Conservation (phyloP, 371 early-diverging fungal genomes). For the Mortierella sp. region DNA sequence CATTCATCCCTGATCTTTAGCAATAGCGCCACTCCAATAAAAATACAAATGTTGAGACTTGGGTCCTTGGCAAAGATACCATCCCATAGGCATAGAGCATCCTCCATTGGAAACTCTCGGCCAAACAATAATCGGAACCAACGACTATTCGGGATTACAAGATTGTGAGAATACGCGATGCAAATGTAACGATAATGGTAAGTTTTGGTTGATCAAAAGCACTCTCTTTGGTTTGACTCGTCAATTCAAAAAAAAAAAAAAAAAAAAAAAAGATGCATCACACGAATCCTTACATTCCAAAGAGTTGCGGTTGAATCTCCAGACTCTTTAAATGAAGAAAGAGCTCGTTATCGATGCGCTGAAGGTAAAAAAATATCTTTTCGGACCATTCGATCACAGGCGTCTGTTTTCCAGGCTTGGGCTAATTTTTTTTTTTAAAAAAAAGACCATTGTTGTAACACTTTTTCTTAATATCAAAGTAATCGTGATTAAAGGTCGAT, state of each 20-base stretch:
- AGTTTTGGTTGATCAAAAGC: too few relatives aligned
- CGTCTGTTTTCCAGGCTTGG: slow-evolving; percentile 78
- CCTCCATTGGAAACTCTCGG: slow-evolving; percentile 82
- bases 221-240: too few relatives aligned
- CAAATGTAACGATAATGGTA: not conserved
- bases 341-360: slow-evolving; percentile 74
- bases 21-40: slow-evolving; percentile 81
- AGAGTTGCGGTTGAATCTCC: slow-evolving; percentile 93
- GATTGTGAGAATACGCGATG: not conserved
- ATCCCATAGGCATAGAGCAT: slow-evolving; percentile 88
- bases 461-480: too few relatives aligned
- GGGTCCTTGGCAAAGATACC: slow-evolving; percentile 85
- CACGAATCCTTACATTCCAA: slow-evolving; percentile 82
- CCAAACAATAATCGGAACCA: slow-evolving; percentile 95
- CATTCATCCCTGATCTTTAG: slow-evolving; percentile 80
- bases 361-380: slow-evolving; percentile 66
- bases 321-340: slow-evolving; percentile 74
- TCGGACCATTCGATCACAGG: slow-evolving; percentile 77
- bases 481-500: not conserved
- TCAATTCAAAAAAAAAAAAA: too few relatives aligned
- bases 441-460: too few relatives aligned
- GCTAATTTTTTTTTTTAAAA: slow-evolving; percentile 35
- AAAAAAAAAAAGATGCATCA: not conserved
- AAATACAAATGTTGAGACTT: slow-evolving; percentile 80
- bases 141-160: too few relatives aligned